A percentile compares a stretch with the other conserved stretches of the same genome.
Evolutionary conservation across 495 filamentous ascomycete genomes (phyloP).

Genomic region (Aspergillus panamensis): DNA sequence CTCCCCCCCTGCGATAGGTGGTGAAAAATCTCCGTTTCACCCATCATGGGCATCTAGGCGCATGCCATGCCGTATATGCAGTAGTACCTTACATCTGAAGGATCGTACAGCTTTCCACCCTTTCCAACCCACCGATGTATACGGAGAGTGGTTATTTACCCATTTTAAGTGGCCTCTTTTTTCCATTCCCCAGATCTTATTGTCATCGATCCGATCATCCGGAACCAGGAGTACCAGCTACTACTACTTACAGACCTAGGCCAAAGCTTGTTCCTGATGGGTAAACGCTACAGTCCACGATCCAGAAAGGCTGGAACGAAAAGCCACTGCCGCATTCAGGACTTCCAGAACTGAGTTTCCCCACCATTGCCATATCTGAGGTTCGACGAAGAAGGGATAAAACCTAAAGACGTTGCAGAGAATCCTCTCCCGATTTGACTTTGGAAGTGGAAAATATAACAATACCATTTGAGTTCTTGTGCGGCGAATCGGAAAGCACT

Average conservation of each 20-base stretch:
- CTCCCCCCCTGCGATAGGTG: constrained; percentile 12
- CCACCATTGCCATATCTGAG: neutral
- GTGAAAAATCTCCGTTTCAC: constrained; percentile 17
- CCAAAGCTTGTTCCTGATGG: constrained; percentile 19
- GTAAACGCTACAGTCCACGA: neutral
- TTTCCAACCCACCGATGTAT: neutral
- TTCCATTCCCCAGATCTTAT: neutral
- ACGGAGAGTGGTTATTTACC: neutral
- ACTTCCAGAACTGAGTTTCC: neutral
- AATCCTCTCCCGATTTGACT: neutral
- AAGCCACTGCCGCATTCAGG: constrained; percentile 11
- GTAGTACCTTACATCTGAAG: constrained; percentile 8
- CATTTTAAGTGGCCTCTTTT: neutral
- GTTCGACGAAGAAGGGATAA: no score
- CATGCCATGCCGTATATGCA: constrained; percentile 16
- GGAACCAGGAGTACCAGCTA: neutral
- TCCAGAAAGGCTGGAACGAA: neutral
- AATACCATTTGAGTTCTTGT: neutral
- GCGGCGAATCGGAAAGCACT: constrained; percentile 8
- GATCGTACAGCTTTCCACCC: constrained; percentile 4
- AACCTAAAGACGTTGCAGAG: neutral
- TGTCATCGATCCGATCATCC: neutral
- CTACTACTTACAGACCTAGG: neutral
- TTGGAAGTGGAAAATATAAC: neutral
- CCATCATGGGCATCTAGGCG: constrained; percentile 3